Percentiles rank a stretch among this genome's conserved stretches.
These are phyloP conservation scores for Petunia secreta DNA, from an alignment of 257 asterid species.

Conservation along the genomic window DNA sequence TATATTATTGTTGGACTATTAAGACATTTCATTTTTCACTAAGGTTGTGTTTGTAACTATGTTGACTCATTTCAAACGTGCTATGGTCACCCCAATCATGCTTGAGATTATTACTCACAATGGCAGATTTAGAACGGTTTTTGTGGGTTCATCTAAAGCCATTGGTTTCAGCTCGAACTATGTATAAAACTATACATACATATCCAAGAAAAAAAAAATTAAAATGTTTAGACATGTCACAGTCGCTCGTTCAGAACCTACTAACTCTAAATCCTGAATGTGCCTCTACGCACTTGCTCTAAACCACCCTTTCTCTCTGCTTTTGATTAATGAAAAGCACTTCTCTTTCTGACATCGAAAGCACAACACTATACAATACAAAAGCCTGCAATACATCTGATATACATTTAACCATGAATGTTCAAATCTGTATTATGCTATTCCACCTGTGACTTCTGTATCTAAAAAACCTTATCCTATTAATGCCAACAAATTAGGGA, in stretches of 20 bases:
- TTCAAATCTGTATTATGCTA: conserved; percentile 15
- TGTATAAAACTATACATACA: neutral
- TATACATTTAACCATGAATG: neutral
- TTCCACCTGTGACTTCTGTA: neutral
- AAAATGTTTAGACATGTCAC: neutral
- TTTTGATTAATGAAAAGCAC: neutral
- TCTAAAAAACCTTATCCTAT: neutral
- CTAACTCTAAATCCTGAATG: neutral
- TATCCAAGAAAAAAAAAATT: neutral
- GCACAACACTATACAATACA: neutral
- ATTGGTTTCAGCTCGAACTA: neutral
- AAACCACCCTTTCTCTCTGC: neutral
- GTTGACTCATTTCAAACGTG: neutral
- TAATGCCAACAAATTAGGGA: neutral
- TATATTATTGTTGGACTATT: neutral
- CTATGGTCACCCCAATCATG: too few relatives aligned
- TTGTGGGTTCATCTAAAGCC: neutral
- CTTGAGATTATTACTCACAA: too few relatives aligned
- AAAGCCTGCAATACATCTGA: neutral
- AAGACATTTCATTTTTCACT: neutral
- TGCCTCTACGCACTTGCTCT: neutral
- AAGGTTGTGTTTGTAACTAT: neutral
- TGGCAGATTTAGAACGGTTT: too few relatives aligned
- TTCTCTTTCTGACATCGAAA: neutral
- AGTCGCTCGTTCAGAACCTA: neutral